Base-by-base conservation (phyloP, 2,329 filamentous ascomycete genomes). In the Arachnomyces sp. region DNA sequence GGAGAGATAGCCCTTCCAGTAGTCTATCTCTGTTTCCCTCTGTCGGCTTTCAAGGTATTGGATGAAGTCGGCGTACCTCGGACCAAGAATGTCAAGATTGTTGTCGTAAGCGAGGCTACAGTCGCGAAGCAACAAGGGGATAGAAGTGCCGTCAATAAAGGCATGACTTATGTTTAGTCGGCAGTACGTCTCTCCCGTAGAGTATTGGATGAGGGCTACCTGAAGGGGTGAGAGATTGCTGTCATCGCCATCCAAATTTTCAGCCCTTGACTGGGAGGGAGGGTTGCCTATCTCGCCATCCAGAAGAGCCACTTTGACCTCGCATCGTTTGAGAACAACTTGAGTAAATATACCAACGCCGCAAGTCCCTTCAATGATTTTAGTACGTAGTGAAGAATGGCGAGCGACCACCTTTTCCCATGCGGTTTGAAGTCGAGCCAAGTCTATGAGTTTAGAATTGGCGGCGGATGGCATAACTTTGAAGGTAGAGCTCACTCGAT, bases 91-190 rank as follows among this genome's bases (percentile, higher is more conserved):
- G 15, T 31, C 31, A 13, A 48, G 44, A 17, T 35, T 28, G 12
- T 42, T 34, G 28, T 46, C 44, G 7, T 70, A 69, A 5, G 60
- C 62, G 2, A 52, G 46, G 5, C 52, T 55, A 1, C 69, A 52
- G 42, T 71, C 67, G 7, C 55, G 52, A 13, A 68, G 50, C 16
- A 71, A 47, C 38, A 67, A 62, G 5, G 62, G 55, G 17, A 70
- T 60, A 0, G 68, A 71, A 13, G 59, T 61, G 1, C 68, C 68
- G 45, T 72, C 68, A 40, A 59, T 63, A 42, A 71, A 62, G 12
- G 61, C 62, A 45, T 71, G 68, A 45, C 61, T 70, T 34, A 72
- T 62, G 40, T 62, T 59, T 6, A 65, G 42, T 37, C 63, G 62
- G 29, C 63, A 44, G 1, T 62, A 40, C 1, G 64, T 52, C 3